Percentiles rank a stretch among this genome's conserved stretches.
Evolutionary conservation across 495 filamentous ascomycete genomes (phyloP).

Genomic region (Talaromyces wortmannii): DNA sequence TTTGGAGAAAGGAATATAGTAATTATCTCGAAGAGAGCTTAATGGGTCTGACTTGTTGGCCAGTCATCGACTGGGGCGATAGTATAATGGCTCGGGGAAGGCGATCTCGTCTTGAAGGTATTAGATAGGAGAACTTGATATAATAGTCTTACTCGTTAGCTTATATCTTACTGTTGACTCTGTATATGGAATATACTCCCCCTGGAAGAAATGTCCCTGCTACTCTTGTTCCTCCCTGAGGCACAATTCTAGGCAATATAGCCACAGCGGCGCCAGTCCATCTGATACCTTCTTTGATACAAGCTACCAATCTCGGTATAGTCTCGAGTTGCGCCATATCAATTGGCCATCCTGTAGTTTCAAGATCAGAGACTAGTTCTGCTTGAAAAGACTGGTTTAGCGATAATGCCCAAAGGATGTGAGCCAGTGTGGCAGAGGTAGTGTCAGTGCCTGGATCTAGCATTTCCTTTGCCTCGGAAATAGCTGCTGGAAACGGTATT

Average conservation of each 20-base stretch:
- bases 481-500: not conserved
- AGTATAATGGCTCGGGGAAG: not conserved
- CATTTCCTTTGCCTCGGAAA: not conserved
- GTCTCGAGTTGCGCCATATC: not conserved
- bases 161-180: not conserved
- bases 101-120: not conserved
- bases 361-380: not conserved
- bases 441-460: not conserved
- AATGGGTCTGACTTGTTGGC: too few species aligned
- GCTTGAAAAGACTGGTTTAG: not conserved
- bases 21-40: not conserved
- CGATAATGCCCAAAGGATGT: not conserved
- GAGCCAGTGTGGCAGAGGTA: not conserved
- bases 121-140: not conserved
- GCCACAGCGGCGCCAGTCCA: not conserved
- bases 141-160: not conserved
- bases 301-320: not conserved
- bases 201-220: constrained; percentile 14
- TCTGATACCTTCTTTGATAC: not conserved
- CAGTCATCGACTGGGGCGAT: not conserved
- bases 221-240: constrained; percentile 17
- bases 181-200: constrained; percentile 13
- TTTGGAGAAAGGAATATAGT: not conserved
- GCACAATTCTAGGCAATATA: constrained; percentile 18
- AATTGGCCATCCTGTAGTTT: not conserved